Conservation (phyloP, 352 stramenopile genomes). For the Globisporangium splendens region DNA sequence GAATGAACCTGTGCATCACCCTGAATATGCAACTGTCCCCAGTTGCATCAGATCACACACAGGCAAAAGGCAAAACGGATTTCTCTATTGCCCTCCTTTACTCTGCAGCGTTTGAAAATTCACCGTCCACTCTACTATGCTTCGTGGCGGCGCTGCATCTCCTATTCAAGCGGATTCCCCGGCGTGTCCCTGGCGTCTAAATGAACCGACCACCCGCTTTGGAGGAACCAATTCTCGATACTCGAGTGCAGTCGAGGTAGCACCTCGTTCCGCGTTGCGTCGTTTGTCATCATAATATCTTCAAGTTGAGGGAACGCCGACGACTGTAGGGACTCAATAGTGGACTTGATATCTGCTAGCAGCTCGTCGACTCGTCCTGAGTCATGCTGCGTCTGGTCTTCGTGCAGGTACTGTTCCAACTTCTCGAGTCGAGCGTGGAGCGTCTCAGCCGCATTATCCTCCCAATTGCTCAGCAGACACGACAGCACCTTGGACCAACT, state of each 20-base stretch:
- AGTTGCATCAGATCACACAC: no score
- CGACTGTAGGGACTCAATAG: constrained; percentile 14
- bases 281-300: constrained; percentile 23
- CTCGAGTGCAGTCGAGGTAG: constrained; percentile 22
- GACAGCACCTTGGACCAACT: constrained; percentile 25
- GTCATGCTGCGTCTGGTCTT: constrained; percentile 16
- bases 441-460: not conserved
- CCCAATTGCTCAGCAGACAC: constrained; percentile 3
- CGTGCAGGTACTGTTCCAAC: constrained; percentile 18
- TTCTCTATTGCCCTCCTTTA: no score
- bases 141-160: no score
- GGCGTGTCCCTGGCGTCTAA: not conserved
- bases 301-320: constrained; percentile 21
- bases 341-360: constrained; percentile 12
- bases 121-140: no score
- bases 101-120: no score
- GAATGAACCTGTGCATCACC: no score
- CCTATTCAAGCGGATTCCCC: no score
- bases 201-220: constrained; percentile 23
- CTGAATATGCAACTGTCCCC: no score
- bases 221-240: constrained; percentile 32
- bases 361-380: constrained; percentile 10
- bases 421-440: constrained; percentile 5
- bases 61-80: no score
- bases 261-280: constrained; percentile 11